phyloP scores from a whole-genome alignment of 176 grass and related monocot genomes.

The Phoenix roebelenii region DNA sequence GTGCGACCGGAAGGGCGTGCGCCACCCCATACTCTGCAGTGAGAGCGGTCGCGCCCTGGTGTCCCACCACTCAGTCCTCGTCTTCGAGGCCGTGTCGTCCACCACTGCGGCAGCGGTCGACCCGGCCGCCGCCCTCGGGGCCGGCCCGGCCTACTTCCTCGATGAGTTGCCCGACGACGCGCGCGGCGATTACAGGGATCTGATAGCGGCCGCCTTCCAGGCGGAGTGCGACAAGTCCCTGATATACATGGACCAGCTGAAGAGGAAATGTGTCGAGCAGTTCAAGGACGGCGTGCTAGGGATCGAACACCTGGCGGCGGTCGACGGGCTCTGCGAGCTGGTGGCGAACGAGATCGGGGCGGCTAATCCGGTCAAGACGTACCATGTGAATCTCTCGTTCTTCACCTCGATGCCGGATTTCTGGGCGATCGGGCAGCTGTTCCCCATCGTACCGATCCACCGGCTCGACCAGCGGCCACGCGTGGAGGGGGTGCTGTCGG shows the following conservation, averaged over 20 bases:
- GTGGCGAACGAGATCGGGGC: slow-evolving; percentile 59
- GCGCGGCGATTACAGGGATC: slow-evolving; percentile 61
- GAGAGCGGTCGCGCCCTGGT: slow-evolving; percentile 89
- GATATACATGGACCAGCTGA: slow-evolving; percentile 72
- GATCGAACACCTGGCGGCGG: slow-evolving; percentile 73
- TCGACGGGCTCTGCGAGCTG: slow-evolving; percentile 70
- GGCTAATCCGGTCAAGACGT: slow-evolving; percentile 38
- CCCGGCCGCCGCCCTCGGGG: not conserved
- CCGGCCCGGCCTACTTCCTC: slow-evolving; percentile 29
- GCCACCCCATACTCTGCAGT: slow-evolving; percentile 80
- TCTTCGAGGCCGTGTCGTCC: slow-evolving; percentile 80
- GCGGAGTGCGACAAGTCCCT: slow-evolving; percentile 60
- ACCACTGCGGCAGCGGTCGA: slow-evolving; percentile 25
- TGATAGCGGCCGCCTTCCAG: slow-evolving; percentile 59
- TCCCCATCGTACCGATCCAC: slow-evolving; percentile 85
- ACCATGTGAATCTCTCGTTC: slow-evolving; percentile 79
- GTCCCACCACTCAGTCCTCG: slow-evolving; percentile 86
- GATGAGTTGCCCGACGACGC: slow-evolving; percentile 71
- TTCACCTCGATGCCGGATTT: slow-evolving; percentile 93
- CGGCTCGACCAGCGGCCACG: slow-evolving; percentile 54
- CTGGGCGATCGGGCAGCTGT: slow-evolving; percentile 89
- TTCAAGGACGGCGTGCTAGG: slow-evolving; percentile 76
- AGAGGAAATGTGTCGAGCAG: slow-evolving; percentile 58
- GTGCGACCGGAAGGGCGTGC: slow-evolving; percentile 67
- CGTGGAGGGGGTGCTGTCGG: slow-evolving; percentile 50